Percentiles rank a stretch among this genome's conserved stretches.
These are phyloP conservation scores for Mortierella sp. DNA, from an alignment of 371 early-diverging fungal species.

Conservation along the genomic window DNA sequence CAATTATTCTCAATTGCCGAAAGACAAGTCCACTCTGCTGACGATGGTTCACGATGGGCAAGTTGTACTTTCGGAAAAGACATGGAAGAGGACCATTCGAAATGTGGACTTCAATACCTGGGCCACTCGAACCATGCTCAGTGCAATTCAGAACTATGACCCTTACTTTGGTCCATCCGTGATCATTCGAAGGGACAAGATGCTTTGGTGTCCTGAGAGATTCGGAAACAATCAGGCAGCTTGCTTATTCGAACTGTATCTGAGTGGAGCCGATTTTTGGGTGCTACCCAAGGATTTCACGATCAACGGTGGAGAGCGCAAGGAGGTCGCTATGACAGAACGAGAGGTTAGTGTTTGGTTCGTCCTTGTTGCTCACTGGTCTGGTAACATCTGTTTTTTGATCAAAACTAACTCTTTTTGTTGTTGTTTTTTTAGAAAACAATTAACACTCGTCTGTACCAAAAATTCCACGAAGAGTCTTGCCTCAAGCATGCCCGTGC, in stretches of 20 bases:
- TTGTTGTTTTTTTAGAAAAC: conserved; percentile 32
- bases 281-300: conserved; percentile 67
- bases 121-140: conserved; percentile 33
- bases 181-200: conserved; percentile 48
- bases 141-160: conserved; percentile 54
- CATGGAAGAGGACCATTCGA: conserved; percentile 51
- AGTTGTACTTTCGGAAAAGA: conserved; percentile 49
- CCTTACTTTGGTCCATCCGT: conserved; percentile 52
- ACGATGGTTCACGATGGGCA: conserved; percentile 19
- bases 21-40: conserved; percentile 26
- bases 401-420: too few species aligned
- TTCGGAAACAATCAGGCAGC: conserved; percentile 72
- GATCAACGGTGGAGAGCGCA: conserved; percentile 43
- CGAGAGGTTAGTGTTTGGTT: conserved; percentile 30
- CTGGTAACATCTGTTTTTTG: neutral
- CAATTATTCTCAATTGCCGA: conserved; percentile 17
- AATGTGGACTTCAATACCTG: conserved; percentile 50
- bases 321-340: conserved; percentile 30
- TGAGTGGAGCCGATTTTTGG: conserved; percentile 67
- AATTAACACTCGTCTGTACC: conserved; percentile 53
- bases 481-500: conserved; percentile 56
- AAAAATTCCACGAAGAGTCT: conserved; percentile 56
- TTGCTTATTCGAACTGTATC: conserved; percentile 66
- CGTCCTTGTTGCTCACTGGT: too few species aligned
- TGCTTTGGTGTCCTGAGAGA: conserved; percentile 66